Conservation (phyloP, 164 flowering plant species). For the Vitis labrusca region DNA sequence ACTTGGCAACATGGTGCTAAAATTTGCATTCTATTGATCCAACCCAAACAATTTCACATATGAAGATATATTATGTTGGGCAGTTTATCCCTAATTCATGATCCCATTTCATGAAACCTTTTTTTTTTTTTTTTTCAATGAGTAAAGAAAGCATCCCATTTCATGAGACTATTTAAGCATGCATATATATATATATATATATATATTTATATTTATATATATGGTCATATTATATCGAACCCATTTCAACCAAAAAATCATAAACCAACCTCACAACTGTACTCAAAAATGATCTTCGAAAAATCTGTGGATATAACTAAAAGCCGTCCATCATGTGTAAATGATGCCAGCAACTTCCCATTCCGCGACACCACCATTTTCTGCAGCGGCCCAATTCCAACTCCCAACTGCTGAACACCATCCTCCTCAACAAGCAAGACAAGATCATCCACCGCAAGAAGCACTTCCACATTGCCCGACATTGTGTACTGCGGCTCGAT, state of each 20-base stretch:
- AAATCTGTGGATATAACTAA: conserved; percentile 64
- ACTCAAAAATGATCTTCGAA: conserved; percentile 48
- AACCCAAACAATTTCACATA: too few species aligned
- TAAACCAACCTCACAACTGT: conserved; percentile 71
- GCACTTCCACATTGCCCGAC: conserved; percentile 93
- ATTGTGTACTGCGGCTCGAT: conserved; percentile 88
- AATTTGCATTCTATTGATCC: too few species aligned
- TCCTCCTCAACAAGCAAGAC: conserved; percentile 64
- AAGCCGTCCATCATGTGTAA: conserved; percentile 84
- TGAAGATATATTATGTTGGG: too few species aligned
- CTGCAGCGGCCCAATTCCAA: conserved; percentile 64
- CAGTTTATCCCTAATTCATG: too few species aligned
- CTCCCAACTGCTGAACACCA: conserved; percentile 52
- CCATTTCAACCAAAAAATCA: background rate
- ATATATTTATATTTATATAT: too few species aligned
- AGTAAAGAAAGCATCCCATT: too few species aligned
- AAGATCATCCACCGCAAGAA: conserved; percentile 66
- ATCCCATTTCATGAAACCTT: too few species aligned
- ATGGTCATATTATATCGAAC: too few species aligned
- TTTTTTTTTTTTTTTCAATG: too few species aligned
- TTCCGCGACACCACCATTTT: conserved; percentile 78
- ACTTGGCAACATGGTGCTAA: too few species aligned
- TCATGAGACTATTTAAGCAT: too few species aligned
- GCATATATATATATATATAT: too few species aligned
- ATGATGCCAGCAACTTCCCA: conserved; percentile 77